These are phyloP conservation scores for Cryphonectria nitschkei DNA, from an alignment of 2,329 filamentous ascomycete genomes.

Conservation along the genomic window DNA sequence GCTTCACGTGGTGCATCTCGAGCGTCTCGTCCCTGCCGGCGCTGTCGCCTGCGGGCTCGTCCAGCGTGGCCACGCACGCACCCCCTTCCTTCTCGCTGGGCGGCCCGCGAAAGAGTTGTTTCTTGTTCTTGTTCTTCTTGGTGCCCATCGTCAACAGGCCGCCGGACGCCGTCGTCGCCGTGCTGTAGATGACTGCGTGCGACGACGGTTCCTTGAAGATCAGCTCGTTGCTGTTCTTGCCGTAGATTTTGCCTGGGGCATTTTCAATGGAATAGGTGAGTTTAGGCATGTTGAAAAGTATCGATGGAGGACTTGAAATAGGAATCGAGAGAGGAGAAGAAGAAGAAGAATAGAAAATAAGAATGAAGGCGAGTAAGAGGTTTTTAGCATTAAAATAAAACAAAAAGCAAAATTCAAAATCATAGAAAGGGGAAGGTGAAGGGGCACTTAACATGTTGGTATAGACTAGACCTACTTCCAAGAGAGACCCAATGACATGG, in stretches of 20 bases:
- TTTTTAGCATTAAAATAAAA: neutral
- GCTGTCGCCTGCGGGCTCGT: constrained; percentile 16
- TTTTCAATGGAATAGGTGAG: constrained; percentile 23
- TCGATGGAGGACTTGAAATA: neutral
- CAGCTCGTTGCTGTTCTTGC: constrained; percentile 28
- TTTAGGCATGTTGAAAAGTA: constrained; percentile 17
- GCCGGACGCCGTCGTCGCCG: constrained; percentile 22
- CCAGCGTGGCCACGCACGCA: constrained; percentile 27
- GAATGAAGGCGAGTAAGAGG: too few species aligned
- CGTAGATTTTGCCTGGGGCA: constrained; percentile 25
- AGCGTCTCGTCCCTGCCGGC: constrained; percentile 18
- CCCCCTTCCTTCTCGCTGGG: constrained; percentile 25
- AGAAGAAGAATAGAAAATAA: neutral
- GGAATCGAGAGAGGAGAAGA: neutral
- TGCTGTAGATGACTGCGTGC: constrained; percentile 27
- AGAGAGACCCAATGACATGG: neutral
- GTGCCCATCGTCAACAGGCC: neutral
- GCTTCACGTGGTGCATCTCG: constrained; percentile 20
- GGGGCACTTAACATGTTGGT: neutral
- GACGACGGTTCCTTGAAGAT: constrained; percentile 27
- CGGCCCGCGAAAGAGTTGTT: constrained; percentile 26
- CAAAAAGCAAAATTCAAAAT: neutral
- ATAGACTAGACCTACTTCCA: neutral
- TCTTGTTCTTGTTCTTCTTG: constrained; percentile 19
- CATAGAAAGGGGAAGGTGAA: neutral